phyloP scores from a whole-genome alignment of 2,329 filamentous ascomycete species.

The Aspergillus ochraceus region DNA sequence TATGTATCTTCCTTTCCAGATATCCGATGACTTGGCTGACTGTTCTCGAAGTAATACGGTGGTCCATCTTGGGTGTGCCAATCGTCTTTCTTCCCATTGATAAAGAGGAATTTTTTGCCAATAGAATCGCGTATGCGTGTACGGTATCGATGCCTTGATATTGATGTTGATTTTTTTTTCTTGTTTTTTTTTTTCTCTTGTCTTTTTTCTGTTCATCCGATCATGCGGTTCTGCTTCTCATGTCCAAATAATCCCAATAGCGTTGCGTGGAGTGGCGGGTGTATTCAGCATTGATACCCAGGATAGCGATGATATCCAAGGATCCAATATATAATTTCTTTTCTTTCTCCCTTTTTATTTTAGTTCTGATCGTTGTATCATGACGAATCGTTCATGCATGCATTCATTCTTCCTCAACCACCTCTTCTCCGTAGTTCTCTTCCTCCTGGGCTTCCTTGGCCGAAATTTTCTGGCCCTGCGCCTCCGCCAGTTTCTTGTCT shows the following conservation, averaged over 20 bases:
- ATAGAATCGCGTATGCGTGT: slow-evolving; percentile 12
- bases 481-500: slow-evolving; percentile 49
- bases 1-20: slow-evolving; percentile 46
- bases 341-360: not conserved
- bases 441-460: slow-evolving; percentile 46
- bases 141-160: slow-evolving; percentile 5
- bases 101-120: slow-evolving; percentile 17
- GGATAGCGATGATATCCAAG: slow-evolving; percentile 28
- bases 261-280: slow-evolving; percentile 16
- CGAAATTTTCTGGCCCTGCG: slow-evolving; percentile 35
- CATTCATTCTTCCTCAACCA: slow-evolving; percentile 59
- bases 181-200: slow-evolving; percentile 16
- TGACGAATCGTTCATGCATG: not conserved
- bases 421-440: slow-evolving; percentile 80
- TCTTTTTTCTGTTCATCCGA: slow-evolving; percentile 17
- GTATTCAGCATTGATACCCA: slow-evolving; percentile 38
- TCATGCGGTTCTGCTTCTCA: slow-evolving; percentile 15
- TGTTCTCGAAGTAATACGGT: slow-evolving; percentile 52
- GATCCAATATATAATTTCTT: slow-evolving; percentile 13
- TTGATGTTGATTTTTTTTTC: slow-evolving; percentile 14
- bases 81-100: slow-evolving; percentile 34
- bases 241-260: slow-evolving; percentile 3
- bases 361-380: not conserved
- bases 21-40: slow-evolving; percentile 8
- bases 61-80: slow-evolving; percentile 79